Evolutionary conservation across 73 alveolate species (phyloP).

Genomic region (Blepharisma japonicum): DNA sequence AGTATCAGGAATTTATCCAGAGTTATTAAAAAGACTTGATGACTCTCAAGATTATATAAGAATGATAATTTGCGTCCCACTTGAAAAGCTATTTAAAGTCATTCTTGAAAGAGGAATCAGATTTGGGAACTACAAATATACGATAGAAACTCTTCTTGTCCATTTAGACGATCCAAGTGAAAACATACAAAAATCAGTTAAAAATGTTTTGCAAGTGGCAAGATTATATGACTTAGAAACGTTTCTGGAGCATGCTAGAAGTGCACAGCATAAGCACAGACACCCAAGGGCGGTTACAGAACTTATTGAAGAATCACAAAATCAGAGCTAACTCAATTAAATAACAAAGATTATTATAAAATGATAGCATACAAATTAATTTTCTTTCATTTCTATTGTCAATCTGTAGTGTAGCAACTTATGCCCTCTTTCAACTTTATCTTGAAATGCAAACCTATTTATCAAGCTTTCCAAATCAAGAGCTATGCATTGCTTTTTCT

Average conservation of each 20-base stretch:
- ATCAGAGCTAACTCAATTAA: no score
- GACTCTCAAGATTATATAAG: constrained; percentile 2
- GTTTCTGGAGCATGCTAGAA: neutral
- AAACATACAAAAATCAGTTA: neutral
- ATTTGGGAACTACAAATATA: neutral
- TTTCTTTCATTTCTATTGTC: neutral
- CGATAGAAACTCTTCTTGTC: neutral
- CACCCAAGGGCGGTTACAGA: constrained; percentile 22
- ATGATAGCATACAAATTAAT: constrained; percentile 7
- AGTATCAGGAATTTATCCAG: neutral
- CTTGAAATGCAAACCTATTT: constrained; percentile 9
- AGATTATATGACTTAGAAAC: neutral
- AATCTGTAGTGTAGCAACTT: constrained; percentile 22
- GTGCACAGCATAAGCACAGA: neutral
- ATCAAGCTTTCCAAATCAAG: constrained; percentile 29
- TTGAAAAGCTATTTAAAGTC: neutral
- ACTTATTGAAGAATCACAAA: neutral
- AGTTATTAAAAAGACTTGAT: constrained; percentile 4
- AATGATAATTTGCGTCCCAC: neutral
- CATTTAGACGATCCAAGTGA: constrained; percentile 21
- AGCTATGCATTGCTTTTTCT: constrained; percentile 15
- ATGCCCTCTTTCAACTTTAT: constrained; percentile 12
- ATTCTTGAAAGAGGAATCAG: neutral
- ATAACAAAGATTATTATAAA: no score
- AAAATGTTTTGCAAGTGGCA: constrained; percentile 1